Base-by-base conservation (phyloP, 768 basidiomycete species). In the Auricularia sp. region DNA sequence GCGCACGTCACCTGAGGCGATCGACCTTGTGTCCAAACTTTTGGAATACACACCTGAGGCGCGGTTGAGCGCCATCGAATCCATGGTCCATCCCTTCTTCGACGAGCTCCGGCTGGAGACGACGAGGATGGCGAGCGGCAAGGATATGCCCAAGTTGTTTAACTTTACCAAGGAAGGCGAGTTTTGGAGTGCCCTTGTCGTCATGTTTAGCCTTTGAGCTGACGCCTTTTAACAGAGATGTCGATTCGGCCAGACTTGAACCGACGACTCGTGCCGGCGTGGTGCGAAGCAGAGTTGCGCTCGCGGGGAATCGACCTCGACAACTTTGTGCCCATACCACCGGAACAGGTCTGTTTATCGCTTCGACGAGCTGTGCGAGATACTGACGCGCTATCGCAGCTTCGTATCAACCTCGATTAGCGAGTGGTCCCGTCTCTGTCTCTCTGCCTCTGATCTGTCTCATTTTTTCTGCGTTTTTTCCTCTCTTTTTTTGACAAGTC, bases 31-130 rank as follows among this genome's bases (percentile, higher is more conserved):
- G 66, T 87, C 91, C 18, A 95, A 92, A 75, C 79, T 99, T 66
- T 81, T 99, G 70, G 96, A 98, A 73, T 99, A 99, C 78, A 99
- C 97, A n/a, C 97, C 97, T 8, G 88, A 88, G 56, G 88, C 91
- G 36, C 88, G 97, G 62, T 75, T 96, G 76, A 92, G 90, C 70
- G 89, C 93, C 1, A 83, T 93, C 70, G 88, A 93, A 76, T 90
- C 91, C 33, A 93, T 96, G 93, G 82, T 92, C 67, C 87, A 96
- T 73, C 87, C 91, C 34, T 95, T 98, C 88, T 99, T 99, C 75
- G 95, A 98, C 73, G 97, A 99, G 77, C 76, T 99, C 70, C 86
- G 93, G 67, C 83, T 82, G 53, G 91, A 95, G 72, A 93, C 92
- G 0, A 90, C 91, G 56, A 85, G 87, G 76, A 92, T 99, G 92